phyloP scores from a whole-genome alignment of 495 filamentous ascomycete species.

The Podospora anserina region DNA sequence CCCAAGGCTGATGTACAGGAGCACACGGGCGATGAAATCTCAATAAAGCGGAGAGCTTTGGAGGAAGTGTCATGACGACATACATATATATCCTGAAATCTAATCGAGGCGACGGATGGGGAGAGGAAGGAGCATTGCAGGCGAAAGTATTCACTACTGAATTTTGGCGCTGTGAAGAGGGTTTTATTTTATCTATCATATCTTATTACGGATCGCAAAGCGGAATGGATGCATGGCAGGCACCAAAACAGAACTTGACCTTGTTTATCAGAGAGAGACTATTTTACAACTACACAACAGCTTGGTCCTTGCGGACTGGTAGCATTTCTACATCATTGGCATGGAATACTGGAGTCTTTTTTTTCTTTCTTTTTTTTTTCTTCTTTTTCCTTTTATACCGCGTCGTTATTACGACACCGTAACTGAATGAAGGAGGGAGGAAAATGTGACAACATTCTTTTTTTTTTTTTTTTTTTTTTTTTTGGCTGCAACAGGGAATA shows the following conservation, averaged over 20 bases:
- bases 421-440: neutral
- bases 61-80: too few relatives aligned
- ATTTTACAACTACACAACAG: neutral
- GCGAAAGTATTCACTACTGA: too few relatives aligned
- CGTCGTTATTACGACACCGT: neutral
- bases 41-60: neutral
- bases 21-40: slow-evolving; percentile 17
- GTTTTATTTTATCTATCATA: neutral
- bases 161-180: neutral
- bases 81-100: neutral
- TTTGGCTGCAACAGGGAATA: neutral
- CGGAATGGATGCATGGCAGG: neutral
- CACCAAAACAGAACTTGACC: neutral
- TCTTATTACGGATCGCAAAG: neutral
- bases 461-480: neutral
- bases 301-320: neutral
- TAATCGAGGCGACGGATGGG: neutral
- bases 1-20: slow-evolving; percentile 19
- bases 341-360: neutral
- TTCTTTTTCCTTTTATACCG: neutral
- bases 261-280: neutral
- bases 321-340: neutral
- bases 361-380: neutral
- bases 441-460: neutral
- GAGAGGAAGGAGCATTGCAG: too few relatives aligned